phyloP scores from a whole-genome alignment of 1,284 basidiomycete species.

The Phylloboletellus chloephorus region DNA sequence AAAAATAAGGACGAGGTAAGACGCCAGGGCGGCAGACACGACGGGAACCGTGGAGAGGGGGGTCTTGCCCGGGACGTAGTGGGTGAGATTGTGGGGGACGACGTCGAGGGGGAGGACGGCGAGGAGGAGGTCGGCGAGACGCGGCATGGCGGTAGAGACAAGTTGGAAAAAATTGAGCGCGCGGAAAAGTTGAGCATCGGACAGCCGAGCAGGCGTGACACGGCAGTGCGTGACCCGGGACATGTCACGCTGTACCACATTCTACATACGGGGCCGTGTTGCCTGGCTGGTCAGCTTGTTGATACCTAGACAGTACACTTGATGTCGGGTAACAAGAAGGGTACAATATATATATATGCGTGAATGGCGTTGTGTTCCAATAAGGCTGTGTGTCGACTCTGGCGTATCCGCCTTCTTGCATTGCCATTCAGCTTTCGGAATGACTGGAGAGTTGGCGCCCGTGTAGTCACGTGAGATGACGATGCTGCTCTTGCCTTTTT shows the following conservation, averaged over 20 bases:
- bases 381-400: too few relatives aligned
- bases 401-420: too few relatives aligned
- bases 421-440: too few relatives aligned
- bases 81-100: conserved; percentile 58
- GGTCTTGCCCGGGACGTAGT: conserved; percentile 69
- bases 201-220: conserved; percentile 17
- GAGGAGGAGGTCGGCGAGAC: conserved; percentile 68
- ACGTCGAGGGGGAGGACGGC: conserved; percentile 46
- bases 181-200: conserved; percentile 8
- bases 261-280: too few relatives aligned
- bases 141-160: conserved; percentile 47
- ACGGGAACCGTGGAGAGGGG: conserved; percentile 77
- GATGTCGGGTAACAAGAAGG: too few relatives aligned
- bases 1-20: conserved; percentile 89
- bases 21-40: conserved; percentile 65
- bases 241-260: not conserved
- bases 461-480: conserved; percentile 30
- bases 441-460: too few relatives aligned
- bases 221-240: conserved; percentile 6
- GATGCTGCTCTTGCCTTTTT: conserved; percentile 22
- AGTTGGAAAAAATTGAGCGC: conserved; percentile 14
- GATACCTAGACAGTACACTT: too few relatives aligned
- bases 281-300: too few relatives aligned
- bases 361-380: too few relatives aligned
- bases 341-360: too few relatives aligned